These are phyloP conservation scores for Camellia lanceoleosa DNA, from an alignment of 148 eudicot species.

Conservation along the genomic window DNA sequence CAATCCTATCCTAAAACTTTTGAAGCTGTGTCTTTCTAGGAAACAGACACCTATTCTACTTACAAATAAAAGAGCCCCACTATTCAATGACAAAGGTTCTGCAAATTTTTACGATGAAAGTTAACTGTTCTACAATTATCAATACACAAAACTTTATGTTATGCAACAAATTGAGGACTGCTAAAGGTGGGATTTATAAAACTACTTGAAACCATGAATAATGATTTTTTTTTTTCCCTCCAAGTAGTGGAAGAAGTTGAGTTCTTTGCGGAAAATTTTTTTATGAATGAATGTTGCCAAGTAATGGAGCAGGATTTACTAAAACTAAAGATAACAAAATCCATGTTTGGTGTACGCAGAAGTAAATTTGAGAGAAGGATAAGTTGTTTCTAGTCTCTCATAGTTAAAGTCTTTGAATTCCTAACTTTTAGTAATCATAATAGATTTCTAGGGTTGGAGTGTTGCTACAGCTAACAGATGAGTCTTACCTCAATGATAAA, in stretches of 20 bases:
- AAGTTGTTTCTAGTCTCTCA: no score
- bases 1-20: neutral
- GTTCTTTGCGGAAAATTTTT: neutral
- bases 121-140: neutral
- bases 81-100: neutral
- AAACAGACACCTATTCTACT: no score
- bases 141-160: neutral
- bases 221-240: no score
- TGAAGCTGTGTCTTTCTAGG: neutral
- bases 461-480: neutral
- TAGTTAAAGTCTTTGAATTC: neutral
- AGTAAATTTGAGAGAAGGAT: no score
- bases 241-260: no score
- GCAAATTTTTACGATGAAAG: neutral
- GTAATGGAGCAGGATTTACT: neutral
- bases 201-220: no score
- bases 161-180: neutral
- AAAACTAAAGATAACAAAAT: no score
- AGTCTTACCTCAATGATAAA: neutral
- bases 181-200: no score
- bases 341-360: no score
- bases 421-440: neutral
- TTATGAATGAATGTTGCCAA: no score
- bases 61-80: neutral
- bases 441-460: neutral